Conservation (phyloP, 345 rosid species). For the Acer campestre region DNA sequence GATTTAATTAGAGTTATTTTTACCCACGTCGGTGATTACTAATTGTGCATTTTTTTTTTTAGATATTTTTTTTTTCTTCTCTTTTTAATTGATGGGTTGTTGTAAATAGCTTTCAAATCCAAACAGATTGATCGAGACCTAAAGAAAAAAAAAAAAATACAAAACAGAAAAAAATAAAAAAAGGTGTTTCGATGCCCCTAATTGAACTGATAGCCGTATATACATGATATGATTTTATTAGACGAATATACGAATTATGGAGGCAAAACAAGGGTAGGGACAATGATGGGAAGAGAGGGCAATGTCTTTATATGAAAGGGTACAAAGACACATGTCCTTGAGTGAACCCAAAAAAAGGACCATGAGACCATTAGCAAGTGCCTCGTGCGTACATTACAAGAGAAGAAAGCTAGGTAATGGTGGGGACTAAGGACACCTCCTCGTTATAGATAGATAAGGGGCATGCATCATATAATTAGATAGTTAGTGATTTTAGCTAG, state of each 20-base stretch:
- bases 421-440: no score
- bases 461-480: no score
- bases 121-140: slow-evolving; percentile 29
- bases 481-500: neutral
- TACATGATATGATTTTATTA: no score
- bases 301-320: neutral
- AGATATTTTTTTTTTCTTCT: neutral
- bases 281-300: neutral
- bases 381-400: slow-evolving; percentile 8
- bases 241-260: no score
- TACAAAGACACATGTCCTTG: slow-evolving; percentile 24
- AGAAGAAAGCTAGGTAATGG: neutral
- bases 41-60: slow-evolving; percentile 12
- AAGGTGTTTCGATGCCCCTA: neutral
- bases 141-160: neutral
- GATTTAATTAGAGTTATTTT: slow-evolving; percentile 16
- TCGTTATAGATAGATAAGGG: neutral
- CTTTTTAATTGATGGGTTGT: slow-evolving; percentile 33
- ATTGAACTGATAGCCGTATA: no score
- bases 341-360: slow-evolving; percentile 3
- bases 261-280: neutral
- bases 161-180: neutral
- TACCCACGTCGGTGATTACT: slow-evolving; percentile 25
- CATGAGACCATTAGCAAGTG: slow-evolving; percentile 12
- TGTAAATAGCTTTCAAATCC: slow-evolving; percentile 34